Evolutionary conservation across 1,284 basidiomycete species (phyloP).

Genomic region (Pascua guehoae): DNA sequence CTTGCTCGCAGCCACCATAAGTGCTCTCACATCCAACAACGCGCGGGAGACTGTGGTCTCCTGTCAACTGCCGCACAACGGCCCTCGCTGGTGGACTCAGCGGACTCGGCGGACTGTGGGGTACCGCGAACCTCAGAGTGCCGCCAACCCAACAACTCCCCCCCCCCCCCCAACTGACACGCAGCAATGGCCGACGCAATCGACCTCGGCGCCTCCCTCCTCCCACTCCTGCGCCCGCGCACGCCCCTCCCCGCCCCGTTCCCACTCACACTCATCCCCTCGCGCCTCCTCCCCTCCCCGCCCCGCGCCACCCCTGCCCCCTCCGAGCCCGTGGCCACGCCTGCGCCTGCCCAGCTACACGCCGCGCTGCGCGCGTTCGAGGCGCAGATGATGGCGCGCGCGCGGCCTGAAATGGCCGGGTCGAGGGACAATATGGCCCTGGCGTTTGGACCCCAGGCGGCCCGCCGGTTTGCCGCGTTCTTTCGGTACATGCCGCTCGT

Average conservation of each 20-base stretch:
- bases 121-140: too few relatives aligned
- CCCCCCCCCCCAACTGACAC: too few relatives aligned
- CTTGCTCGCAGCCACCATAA: too few relatives aligned
- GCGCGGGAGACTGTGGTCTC: too few relatives aligned
- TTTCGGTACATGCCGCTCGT: not conserved
- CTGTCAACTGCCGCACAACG: too few relatives aligned
- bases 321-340: not conserved
- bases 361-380: conserved; percentile 22
- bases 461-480: not conserved
- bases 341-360: conserved; percentile 7
- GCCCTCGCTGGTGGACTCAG: too few relatives aligned
- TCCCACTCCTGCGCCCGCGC: conserved; percentile 11
- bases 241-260: conserved; percentile 17
- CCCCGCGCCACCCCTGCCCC: not conserved
- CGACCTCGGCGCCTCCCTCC: conserved; percentile 39
- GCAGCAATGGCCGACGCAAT: conserved; percentile 19
- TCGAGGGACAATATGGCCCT: conserved; percentile 6
- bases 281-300: conserved; percentile 16
- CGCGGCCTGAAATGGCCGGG: conserved; percentile 14
- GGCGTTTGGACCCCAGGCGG: conserved; percentile 6
- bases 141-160: too few relatives aligned
- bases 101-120: too few relatives aligned
- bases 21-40: too few relatives aligned
- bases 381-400: conserved; percentile 21
- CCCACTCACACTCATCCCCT: conserved; percentile 15